Evolutionary conservation across 2,329 filamentous ascomycete genomes (phyloP).

Genomic region (Phialophora chinensis): DNA sequence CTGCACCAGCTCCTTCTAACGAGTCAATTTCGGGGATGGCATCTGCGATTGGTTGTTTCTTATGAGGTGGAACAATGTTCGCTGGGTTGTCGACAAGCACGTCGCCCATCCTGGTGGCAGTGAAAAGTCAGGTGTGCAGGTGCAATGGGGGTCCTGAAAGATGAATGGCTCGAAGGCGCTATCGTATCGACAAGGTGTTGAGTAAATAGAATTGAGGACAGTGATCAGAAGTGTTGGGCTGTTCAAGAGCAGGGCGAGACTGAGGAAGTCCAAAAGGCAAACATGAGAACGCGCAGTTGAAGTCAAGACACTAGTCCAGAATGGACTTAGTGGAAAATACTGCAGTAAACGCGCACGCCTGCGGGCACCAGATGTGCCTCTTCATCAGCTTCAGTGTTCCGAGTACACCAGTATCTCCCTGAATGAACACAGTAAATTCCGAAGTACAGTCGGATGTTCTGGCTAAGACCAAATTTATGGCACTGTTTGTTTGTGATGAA

Average conservation of each 20-base stretch:
- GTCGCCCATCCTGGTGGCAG: slow-evolving; percentile 73
- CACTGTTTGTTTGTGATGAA: not conserved
- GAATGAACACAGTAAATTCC: not conserved
- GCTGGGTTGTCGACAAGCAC: slow-evolving; percentile 81
- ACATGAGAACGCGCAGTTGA: slow-evolving; percentile 1
- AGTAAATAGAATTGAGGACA: not conserved
- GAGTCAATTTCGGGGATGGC: slow-evolving; percentile 89
- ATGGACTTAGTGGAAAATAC: not conserved
- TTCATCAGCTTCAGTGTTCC: not conserved
- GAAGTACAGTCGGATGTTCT: not conserved
- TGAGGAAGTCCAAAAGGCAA: slow-evolving; percentile 4
- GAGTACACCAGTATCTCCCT: not conserved
- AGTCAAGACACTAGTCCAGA: slow-evolving; percentile 4
- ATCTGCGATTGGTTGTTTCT: slow-evolving; percentile 75
- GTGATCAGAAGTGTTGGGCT: not conserved
- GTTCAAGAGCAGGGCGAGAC: not conserved
- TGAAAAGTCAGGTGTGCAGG: not conserved
- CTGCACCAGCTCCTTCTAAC: slow-evolving; percentile 80
- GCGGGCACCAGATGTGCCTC: not conserved
- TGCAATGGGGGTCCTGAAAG: not conserved
- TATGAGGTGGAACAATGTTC: slow-evolving; percentile 76
- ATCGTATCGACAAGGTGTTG: not conserved
- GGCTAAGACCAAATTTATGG: not conserved
- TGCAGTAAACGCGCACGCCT: too few species aligned
- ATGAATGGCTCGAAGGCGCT: not conserved